Base-by-base conservation (phyloP, 1,284 basidiomycete genomes). In the Chalciporus sp. region DNA sequence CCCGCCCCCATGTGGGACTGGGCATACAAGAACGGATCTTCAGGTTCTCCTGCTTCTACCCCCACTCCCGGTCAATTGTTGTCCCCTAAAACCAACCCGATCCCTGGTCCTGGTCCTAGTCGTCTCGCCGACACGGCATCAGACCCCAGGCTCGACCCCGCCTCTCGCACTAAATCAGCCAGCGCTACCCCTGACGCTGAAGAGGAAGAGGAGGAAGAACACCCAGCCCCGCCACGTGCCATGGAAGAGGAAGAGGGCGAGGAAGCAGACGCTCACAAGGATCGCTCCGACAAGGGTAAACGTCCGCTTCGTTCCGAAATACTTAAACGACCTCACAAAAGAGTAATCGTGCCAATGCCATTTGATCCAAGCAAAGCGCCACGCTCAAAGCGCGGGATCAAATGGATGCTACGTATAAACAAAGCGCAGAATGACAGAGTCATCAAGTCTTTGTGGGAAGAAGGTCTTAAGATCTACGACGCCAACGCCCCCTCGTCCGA, bases 1-100 rank as follows among this genome's bases (percentile, higher is more conserved):
- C 86, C 88, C 39, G 82, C 83, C 28, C 82, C 82, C 51, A 90
- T 88, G 86, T 90, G 86, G 88, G 86, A 79, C 31, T 90, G 88
- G 88, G 87, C 83, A 27, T 71, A 67, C 61, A 82, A 81, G 71
- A 72, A 56, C 29, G 64, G 57, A 5, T 14, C 43, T 3, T 37
- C 47, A 9, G 58, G 27, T 12, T 53, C 62, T 12, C 47, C 66
- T 42, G 37, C 52, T 16, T 42, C 55, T 28, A 37, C 33, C n/a
- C n/a, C 47, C 26, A 28, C 51, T 2, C 61, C 54, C 14, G 54
- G 47, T 14, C 50, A 44, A 27, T 5, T 35, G 31, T 49, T 53
- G 37, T 47, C 59, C 39, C 27, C 59, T 2, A 7, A 49, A 20
- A 2, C 27, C 2, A 28, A 51, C 16, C 7, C 44, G 7, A 5